phyloP scores from a whole-genome alignment of 352 stramenopile species.

The Pythium aphanidermatum region DNA sequence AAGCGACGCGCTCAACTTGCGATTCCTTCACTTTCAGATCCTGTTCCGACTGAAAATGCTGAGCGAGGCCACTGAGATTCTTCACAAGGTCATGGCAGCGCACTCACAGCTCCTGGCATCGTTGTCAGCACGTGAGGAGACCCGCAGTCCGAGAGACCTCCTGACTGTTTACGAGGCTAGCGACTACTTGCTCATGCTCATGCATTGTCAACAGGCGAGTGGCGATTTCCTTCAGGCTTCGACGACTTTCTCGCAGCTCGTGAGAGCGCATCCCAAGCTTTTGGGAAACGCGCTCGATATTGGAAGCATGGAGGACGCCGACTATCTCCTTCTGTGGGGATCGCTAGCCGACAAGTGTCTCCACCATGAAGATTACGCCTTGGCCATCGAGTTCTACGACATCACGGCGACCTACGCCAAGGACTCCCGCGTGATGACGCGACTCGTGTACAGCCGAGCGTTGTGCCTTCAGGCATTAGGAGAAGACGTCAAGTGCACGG shows the following conservation, averaged over 20 bases:
- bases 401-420: constrained; percentile 58
- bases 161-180: constrained; percentile 24
- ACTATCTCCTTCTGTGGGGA: constrained; percentile 52
- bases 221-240: constrained; percentile 52
- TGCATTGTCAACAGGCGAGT: constrained; percentile 56
- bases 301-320: constrained; percentile 34
- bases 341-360: constrained; percentile 60
- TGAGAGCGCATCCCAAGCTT: constrained; percentile 24
- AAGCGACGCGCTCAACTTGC: constrained; percentile 41
- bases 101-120: too few relatives aligned
- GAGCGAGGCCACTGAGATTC: constrained; percentile 42
- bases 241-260: constrained; percentile 33
- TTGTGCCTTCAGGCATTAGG: constrained; percentile 50
- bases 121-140: too few relatives aligned
- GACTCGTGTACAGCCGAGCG: constrained; percentile 48
- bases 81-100: constrained; percentile 36
- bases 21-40: constrained; percentile 65
- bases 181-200: constrained; percentile 61
- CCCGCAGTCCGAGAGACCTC: too few relatives aligned
- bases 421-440: constrained; percentile 46
- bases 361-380: constrained; percentile 49
- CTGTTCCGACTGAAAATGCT: constrained; percentile 43
- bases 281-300: constrained; percentile 30
- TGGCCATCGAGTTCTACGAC: constrained; percentile 57
- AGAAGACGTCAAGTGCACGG: constrained; percentile 37